Percentiles rank a stretch among this genome's conserved stretches.
Conservation (phyloP, 108 stramenopile species). For the Nannochloropsis granulata region DNA sequence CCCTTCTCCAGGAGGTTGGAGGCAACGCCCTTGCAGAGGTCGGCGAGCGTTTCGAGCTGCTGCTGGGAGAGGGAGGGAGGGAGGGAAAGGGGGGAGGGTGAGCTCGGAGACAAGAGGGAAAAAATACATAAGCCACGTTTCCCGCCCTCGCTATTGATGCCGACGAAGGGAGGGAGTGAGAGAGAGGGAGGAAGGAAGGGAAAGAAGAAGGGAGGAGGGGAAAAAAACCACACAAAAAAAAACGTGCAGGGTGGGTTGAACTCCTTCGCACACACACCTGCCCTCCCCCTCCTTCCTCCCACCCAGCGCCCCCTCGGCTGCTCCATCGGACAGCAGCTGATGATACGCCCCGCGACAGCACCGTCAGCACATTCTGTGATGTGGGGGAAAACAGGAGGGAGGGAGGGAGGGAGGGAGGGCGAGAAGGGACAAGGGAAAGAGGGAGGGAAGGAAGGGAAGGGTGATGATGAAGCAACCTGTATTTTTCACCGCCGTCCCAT, state of each 20-base stretch:
- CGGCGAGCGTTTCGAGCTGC: background rate
- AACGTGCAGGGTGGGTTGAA: background rate
- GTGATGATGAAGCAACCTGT: too few species aligned
- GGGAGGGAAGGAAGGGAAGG: too few species aligned
- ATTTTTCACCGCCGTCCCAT: too few species aligned
- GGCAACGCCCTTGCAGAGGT: background rate
- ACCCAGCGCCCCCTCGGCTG: background rate
- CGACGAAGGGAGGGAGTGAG: background rate
- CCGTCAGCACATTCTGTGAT: background rate
- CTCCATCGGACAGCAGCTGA: background rate
- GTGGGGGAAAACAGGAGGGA: too few species aligned
- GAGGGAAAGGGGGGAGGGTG: background rate
- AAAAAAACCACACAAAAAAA: too few species aligned
- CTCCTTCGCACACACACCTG: background rate
- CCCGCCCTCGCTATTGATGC: too few species aligned
- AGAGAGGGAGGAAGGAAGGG: background rate
- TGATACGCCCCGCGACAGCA: background rate
- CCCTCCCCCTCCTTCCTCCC: background rate
- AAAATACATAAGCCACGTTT: too few species aligned
- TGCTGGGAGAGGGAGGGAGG: background rate
- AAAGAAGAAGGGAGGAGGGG: background rate
- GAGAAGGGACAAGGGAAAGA: too few species aligned
- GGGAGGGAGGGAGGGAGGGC: too few species aligned
- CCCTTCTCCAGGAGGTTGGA: background rate
- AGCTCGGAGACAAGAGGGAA: background rate